Evolutionary conservation across 169 alveolate genomes (phyloP), one percentile per base, ranked within the genome.

Genomic region (Plasmodium cynomolgi): DNA sequence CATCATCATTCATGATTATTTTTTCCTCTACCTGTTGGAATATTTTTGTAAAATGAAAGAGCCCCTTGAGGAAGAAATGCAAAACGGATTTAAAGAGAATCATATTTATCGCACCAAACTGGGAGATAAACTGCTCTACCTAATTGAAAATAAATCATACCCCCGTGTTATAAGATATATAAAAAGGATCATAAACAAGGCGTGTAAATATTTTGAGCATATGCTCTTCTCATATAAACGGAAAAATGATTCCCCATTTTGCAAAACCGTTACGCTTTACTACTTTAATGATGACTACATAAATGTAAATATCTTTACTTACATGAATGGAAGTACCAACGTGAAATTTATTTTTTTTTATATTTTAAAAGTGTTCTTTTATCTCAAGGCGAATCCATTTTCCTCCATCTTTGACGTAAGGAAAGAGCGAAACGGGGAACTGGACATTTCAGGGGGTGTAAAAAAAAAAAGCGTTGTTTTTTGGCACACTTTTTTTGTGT

Each of bases 391-490:
- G 8, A 88, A 88, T 41, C 94, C 94, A 20, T 88, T 79, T 44
- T 79, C 91, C 44, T 79, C 94, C 56, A 88, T 88, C 31, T 88
- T 88, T 81, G 94, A 88, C 83, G 94, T 88, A 88, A 88, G 86
- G 31, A 58, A 20, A 29, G 73, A 74, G 62, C 6, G 81, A 47
- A 41, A 44, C 73, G 33, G 6, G 37, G 68, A 83, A 54, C 3
- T 83, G 56, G 29, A 75, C 29, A 31, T 33, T 75, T 20, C 23
- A 75, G n/a, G 44, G 56, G 47, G 77, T 26, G 31, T 9, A 68
- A 68, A 68, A 62, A 20, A 26, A 62, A 68, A 26, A 26, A 68
- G 37, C 31, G 3, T 50, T 50, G 2, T 50, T 15, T 50, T 41
- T 41, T 7, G 54, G 7, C 54, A 41, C 54, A n/a, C 74, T 1